Evolutionary conservation across 2,329 filamentous ascomycete species (phyloP).

Genomic region (Chaetomium olivaceum): DNA sequence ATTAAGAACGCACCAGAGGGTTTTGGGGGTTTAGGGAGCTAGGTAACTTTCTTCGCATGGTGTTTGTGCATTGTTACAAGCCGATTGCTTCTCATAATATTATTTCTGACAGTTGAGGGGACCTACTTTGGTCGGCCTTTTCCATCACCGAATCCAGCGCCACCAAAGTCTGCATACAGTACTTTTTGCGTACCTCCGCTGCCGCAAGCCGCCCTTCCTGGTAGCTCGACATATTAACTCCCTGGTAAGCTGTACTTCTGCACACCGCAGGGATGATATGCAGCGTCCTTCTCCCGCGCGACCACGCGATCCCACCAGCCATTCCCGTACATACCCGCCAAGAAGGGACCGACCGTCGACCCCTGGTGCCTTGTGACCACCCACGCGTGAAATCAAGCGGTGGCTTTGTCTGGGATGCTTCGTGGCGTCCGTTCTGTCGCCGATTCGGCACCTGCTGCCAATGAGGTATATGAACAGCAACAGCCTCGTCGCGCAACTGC

Average conservation of each 20-base stretch:
- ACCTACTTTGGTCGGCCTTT: too few species aligned
- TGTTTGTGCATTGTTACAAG: too few species aligned
- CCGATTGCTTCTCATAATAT: too few species aligned
- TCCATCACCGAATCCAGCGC: background rate
- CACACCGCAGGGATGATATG: background rate
- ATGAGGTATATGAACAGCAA: conserved; percentile 26
- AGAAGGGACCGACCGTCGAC: background rate
- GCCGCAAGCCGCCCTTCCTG: background rate
- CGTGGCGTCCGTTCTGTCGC: conserved; percentile 27
- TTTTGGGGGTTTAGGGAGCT: too few species aligned
- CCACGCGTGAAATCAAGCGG: background rate
- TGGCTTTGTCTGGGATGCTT: conserved; percentile 11
- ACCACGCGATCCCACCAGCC: conserved; percentile 2
- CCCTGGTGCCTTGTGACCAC: conserved; percentile 3
- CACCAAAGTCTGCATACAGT: too few species aligned
- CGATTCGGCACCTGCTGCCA: conserved; percentile 26
- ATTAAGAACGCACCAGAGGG: too few species aligned
- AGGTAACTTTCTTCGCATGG: too few species aligned
- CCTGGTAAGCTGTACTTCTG: background rate
- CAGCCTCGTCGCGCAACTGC: conserved; percentile 8
- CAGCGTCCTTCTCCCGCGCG: background rate
- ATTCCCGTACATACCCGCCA: background rate
- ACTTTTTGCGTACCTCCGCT: too few species aligned
- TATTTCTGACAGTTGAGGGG: too few species aligned
- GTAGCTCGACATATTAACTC: too few species aligned